A percentile compares a stretch with the other conserved stretches of the same genome.
Evolutionary conservation across 1,284 basidiomycete species (phyloP).

Genomic region (Calocybe gambosa): DNA sequence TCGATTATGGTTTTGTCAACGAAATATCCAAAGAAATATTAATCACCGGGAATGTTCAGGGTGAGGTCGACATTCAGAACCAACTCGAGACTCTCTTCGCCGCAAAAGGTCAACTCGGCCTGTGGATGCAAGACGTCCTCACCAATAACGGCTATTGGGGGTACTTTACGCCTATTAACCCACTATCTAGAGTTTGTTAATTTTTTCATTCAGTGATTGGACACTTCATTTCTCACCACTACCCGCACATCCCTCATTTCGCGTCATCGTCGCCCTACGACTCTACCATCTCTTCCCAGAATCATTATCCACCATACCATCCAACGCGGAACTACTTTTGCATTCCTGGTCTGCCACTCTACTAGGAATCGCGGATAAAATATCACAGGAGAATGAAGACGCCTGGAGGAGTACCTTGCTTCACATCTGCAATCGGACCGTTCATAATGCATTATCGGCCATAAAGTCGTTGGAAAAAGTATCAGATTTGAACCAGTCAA

Average conservation of each 20-base stretch:
- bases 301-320: slow-evolving; percentile 17
- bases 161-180: slow-evolving; percentile 37
- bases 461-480: slow-evolving; percentile 13
- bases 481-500: not conserved
- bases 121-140: slow-evolving; percentile 45
- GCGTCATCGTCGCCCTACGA: slow-evolving; percentile 65
- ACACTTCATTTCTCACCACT: slow-evolving; percentile 54
- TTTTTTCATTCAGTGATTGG: slow-evolving; percentile 53
- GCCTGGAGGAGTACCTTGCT: slow-evolving; percentile 31
- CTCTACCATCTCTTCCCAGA: slow-evolving; percentile 42
- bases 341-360: slow-evolving; percentile 52
- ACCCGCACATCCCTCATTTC: slow-evolving; percentile 71
- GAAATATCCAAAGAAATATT: slow-evolving; percentile 20
- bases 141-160: slow-evolving; percentile 67
- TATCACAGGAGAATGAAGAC: slow-evolving; percentile 35
- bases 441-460: slow-evolving; percentile 18
- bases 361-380: slow-evolving; percentile 34
- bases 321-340: slow-evolving; percentile 27
- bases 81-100: slow-evolving; percentile 46
- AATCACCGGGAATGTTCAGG: slow-evolving; percentile 27
- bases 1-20: slow-evolving; percentile 82
- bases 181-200: slow-evolving; percentile 4
- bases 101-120: slow-evolving; percentile 30
- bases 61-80: slow-evolving; percentile 60
- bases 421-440: slow-evolving; percentile 27